Evolutionary conservation across 2,329 filamentous ascomycete genomes (phyloP).

Genomic region (Aciculosporium take): DNA sequence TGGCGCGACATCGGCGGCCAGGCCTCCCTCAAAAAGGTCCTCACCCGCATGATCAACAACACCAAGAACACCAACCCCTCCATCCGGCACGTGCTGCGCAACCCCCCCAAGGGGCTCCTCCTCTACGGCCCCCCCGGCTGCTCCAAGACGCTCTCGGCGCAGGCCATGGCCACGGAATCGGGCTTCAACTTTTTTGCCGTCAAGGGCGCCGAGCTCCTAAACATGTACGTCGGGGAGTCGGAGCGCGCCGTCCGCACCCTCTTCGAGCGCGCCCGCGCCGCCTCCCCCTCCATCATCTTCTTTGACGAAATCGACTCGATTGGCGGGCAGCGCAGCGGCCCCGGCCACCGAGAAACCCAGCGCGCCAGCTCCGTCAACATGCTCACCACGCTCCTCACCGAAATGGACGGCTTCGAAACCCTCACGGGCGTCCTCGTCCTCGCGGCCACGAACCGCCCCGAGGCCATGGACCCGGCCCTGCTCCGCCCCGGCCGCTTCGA

Average conservation of each 20-base stretch:
- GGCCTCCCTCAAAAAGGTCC: slow-evolving; percentile 52
- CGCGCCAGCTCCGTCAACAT: slow-evolving; percentile 55
- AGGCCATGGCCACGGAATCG: slow-evolving; percentile 80
- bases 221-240: slow-evolving; percentile 94
- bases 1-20: slow-evolving; percentile 88
- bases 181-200: slow-evolving; percentile 89
- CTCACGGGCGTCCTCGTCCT: slow-evolving; percentile 74
- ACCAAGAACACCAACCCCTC: slow-evolving; percentile 20
- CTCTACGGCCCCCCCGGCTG: slow-evolving; percentile 89
- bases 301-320: slow-evolving; percentile 95
- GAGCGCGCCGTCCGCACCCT: slow-evolving; percentile 75
- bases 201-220: slow-evolving; percentile 83
- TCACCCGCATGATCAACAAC: slow-evolving; percentile 35
- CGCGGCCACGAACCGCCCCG: slow-evolving; percentile 82
- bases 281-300: slow-evolving; percentile 84
- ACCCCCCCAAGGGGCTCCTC: slow-evolving; percentile 66
- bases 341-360: slow-evolving; percentile 26
- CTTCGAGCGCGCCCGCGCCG: slow-evolving; percentile 73
- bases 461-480: slow-evolving; percentile 72
- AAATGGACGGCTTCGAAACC: slow-evolving; percentile 89
- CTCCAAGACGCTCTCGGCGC: slow-evolving; percentile 84
- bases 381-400: slow-evolving; percentile 76
- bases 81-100: slow-evolving; percentile 25
- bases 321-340: slow-evolving; percentile 35
- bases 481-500: slow-evolving; percentile 79